Evolutionary conservation across 23 red algal genomes (phyloP).

Genomic region (Gracilaria vermiculophylla): DNA sequence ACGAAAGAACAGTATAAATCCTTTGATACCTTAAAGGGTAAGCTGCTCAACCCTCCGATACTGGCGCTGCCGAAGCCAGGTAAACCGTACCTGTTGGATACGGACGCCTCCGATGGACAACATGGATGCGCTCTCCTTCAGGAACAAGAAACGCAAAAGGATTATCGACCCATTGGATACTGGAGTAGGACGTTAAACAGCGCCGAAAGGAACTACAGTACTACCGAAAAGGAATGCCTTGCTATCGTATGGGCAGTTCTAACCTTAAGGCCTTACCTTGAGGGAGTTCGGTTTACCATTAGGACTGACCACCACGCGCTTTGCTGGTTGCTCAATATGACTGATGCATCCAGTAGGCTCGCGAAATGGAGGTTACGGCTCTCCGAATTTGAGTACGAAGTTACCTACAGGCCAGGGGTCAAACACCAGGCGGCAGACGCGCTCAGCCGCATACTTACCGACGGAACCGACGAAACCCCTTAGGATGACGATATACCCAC

Average conservation of each 20-base stretch:
- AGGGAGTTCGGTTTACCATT: conserved; percentile 12
- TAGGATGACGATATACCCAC: background rate
- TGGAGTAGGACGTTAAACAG: conserved; percentile 1
- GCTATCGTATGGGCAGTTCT: conserved; percentile 25
- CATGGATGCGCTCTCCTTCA: background rate
- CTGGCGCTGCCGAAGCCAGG: background rate
- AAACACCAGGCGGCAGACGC: conserved; percentile 22
- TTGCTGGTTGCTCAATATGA: conserved; percentile 4
- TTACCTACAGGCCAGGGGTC: background rate
- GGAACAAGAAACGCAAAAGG: background rate
- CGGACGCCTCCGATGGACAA: conserved; percentile 12
- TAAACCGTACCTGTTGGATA: background rate
- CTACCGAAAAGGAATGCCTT: conserved; percentile 21
- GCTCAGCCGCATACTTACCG: background rate
- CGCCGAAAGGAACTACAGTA: conserved; percentile 3
- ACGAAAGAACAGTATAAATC: background rate
- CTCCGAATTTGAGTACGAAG: conserved; percentile 2
- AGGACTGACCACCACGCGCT: background rate
- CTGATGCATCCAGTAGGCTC: background rate
- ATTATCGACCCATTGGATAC: conserved; percentile 27
- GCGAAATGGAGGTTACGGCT: background rate
- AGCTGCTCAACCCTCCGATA: conserved; percentile 10
- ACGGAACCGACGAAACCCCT: background rate
- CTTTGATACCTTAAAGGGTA: conserved; percentile 12
- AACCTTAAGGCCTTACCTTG: background rate